Evolutionary conservation across 2,329 filamentous ascomycete species (phyloP), one percentile per base, ranked within the genome.

Genomic region (Claviceps cyperi): DNA sequence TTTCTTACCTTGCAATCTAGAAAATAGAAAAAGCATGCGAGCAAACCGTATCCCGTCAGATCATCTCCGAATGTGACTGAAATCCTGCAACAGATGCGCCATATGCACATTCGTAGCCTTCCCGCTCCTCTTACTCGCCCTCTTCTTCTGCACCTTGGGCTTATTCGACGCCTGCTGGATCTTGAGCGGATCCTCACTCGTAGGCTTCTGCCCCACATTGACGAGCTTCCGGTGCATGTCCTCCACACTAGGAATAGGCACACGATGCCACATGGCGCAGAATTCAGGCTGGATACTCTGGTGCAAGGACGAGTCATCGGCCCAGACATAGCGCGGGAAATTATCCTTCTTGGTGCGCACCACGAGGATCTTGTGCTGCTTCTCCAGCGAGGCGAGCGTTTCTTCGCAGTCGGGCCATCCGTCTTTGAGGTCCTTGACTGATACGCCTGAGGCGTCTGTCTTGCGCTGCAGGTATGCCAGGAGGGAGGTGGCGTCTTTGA

Each of bases 291-390:
- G 89, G 57, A 97, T 82, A 37, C 71, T 64, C 62, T 89, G 77
- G 59, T 81, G 78, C 48, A 95, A 76, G 13, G 80, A 83, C 14
- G 88, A 78, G 59, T 95, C 87, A 65, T 98, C 87, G 48, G 83
- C 76, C 88, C 90, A 97, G 49, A 98, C 82, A 70, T 84, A 86
- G 59, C 83, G 81, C 1, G 91, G 83, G 58, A 86, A 78, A 61
- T 86, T 84, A 64, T 97, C 91, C 71, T 97, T 97, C 69, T 92
- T 94, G 50, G 90, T 90, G 53, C 90, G 80, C 21, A 87, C 85
- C 5, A 96, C 87, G 37, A 97, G 75, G 44, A 97, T 75, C 65
- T 84, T 83, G 61, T 90, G 83, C 63, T 86, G 78, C 40, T 68
- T 69, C 70, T 96, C 91, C 48, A 98, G 75, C 57, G 78, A 74